Base-by-base conservation (phyloP, 805 yeast genomes). In the Candida ascalaphidarum region DNA sequence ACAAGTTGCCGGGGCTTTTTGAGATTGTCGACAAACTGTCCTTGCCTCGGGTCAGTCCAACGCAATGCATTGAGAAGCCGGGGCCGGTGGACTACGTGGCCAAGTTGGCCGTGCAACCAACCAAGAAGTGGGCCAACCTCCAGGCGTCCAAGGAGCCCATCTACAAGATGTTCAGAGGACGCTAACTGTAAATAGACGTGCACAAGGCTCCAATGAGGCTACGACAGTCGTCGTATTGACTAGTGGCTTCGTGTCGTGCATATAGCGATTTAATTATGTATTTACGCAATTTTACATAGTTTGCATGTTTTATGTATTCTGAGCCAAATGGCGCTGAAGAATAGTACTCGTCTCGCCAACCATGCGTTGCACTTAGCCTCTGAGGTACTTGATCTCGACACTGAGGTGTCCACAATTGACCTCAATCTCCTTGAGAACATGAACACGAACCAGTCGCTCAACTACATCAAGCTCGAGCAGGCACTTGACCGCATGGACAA, bases 1-100 rank as follows among this genome's bases (percentile, higher is more conserved):
- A 77, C 37, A 89, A 89, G 51, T 68, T 92, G 32, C 98, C 98
- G 0, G 97, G 97, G 11, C 70, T 75, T 27, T 88, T 79, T 58
- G 97, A 89, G 58, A 80, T 89, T 46, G 74, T 89, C 23, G 74
- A 74, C 31, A 65, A 57, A 40, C 68, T 70, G 14, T 66, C 81
- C 22, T 58, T 71, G 33, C 74, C 86, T 19, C 77, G 94, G 60
- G 78, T 79, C 10, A 84, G 95, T 14, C 60, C 82, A 33, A 68
- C 71, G 25, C 48, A 66, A 18, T 74, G 77, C 30, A 58, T 61
- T 29, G 68, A 65, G 23, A 62, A 58, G 17, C 68, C 70, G 1
- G 62, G 55, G 11, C 50, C 60, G 14, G 50, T 68, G 20, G 70
- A 85, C 50, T 74, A 68, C 39, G 66, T 69, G 25, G 73, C 73